Evolutionary conservation across 768 basidiomycete genomes (phyloP), one percentile per base, ranked within the genome.

Genomic region (Fistulinella prunicolor): DNA sequence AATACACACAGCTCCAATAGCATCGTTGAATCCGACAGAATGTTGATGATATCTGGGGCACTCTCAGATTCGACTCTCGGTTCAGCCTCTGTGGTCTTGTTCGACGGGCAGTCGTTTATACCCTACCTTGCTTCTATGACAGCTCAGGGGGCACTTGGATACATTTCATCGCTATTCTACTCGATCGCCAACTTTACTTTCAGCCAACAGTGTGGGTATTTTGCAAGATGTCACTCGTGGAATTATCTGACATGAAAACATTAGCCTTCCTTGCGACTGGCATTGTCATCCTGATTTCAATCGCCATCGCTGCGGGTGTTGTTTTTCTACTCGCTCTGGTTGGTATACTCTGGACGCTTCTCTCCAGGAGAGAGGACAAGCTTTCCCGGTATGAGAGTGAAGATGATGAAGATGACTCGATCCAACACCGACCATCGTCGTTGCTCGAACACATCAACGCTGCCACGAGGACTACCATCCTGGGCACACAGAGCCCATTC

Each of bases 231-330:
- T 30, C 16, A 17, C 47, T 44, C 4, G n/a, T 13, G 13, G 13
- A 37, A 42, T 45, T n/a, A 21, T 13, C 38, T 51, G 20, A 59
- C 32, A 12, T 43, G 38, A 37, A 44, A 9, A 26, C 24, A 29
- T 56, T 56, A 91, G 92, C 85, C 59, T 89, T 92, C 75, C 79
- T 99, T 46, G 91, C 94, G 0, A 81, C 82, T 20, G 96, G 95
- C 2, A 78, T 98, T 30, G 93, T 99, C 46, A 97, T 98, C 56
- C 78, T 99, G 37, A 94, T 99, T 56, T 94, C 94, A 2, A 96
- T 99, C 54, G 96, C 96, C 21, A 96, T 97, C 55, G 85, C 90
- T 9, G 93, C 94, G 14, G 96, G 95, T 16, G 81, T 97, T 19
- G 87, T 94, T 30, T 94, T 94, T 78, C 73, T 94, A 1, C 74